A percentile compares a stretch with the other conserved stretches of the same genome.
These are phyloP conservation scores for Trichosanthes truncata DNA, from an alignment of 306 rosid genomes.

Conservation along the genomic window DNA sequence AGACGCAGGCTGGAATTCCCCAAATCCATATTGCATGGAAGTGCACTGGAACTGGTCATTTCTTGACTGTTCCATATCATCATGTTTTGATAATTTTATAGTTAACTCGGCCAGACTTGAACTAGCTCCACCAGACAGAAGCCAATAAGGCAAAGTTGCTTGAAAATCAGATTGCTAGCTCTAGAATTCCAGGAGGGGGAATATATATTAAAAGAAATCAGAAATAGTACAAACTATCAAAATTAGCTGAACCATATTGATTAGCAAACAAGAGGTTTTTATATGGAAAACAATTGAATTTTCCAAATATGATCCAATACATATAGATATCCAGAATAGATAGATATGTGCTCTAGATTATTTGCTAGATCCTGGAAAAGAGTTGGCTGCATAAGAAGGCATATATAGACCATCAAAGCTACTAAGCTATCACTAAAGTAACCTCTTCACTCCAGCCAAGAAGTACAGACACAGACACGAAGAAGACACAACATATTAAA, in stretches of 20 bases:
- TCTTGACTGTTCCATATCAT: slow-evolving; percentile 24
- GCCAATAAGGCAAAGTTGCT: neutral
- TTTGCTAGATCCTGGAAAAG: neutral
- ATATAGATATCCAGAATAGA: neutral
- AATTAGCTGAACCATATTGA: neutral
- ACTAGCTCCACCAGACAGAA: slow-evolving; percentile 11
- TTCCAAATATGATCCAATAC: neutral
- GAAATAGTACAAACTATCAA: neutral
- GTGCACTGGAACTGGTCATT: slow-evolving; percentile 21
- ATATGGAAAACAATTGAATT: neutral
- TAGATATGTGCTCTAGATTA: neutral
- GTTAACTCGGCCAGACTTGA: slow-evolving; percentile 8
- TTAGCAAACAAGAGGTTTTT: neutral
- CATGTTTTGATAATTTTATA: slow-evolving; percentile 16
- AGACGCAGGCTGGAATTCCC: slow-evolving; percentile 35
- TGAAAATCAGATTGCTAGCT: slow-evolving; percentile 4
- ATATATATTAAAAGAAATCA: neutral
- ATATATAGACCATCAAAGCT: neutral
- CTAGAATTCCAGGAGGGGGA: neutral
- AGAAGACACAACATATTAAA: neutral
- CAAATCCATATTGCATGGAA: slow-evolving; percentile 50
- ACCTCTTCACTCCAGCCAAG: neutral
- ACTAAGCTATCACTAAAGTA: neutral
- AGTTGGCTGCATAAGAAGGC: neutral
- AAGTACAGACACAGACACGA: neutral